Evolutionary conservation across 345 rosid genomes (phyloP).

Genomic region (Turritis glabra): DNA sequence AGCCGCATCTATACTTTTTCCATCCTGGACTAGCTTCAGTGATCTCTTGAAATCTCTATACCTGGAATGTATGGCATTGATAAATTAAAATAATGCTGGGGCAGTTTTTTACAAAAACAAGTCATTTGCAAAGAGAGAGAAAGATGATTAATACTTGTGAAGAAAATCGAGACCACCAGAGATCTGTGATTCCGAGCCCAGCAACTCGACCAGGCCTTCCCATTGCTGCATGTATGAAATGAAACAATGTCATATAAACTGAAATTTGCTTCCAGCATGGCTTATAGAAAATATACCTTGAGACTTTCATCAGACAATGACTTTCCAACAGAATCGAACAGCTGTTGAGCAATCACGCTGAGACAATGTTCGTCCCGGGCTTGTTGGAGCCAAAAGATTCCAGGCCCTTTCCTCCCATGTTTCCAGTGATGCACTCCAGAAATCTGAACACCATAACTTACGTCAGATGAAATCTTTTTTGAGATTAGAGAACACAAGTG

Average conservation of each 20-base stretch:
- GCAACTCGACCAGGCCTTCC: constrained; percentile 87
- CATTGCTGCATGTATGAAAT: constrained; percentile 66
- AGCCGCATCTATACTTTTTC: constrained; percentile 60
- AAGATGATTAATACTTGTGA: constrained; percentile 60
- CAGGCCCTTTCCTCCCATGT: constrained; percentile 90
- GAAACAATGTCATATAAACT: not conserved
- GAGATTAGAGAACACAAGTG: not conserved
- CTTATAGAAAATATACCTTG: constrained; percentile 47
- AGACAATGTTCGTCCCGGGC: constrained; percentile 73
- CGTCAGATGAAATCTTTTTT: not conserved
- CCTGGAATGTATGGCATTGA: constrained; percentile 45
- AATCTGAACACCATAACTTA: constrained; percentile 49
- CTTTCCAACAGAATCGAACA: constrained; percentile 93
- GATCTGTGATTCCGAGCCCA: constrained; percentile 76
- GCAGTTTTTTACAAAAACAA: not conserved
- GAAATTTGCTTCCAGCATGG: not conserved
- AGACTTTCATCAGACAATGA: constrained; percentile 88
- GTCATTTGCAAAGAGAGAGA: not conserved
- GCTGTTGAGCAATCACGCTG: constrained; percentile 77
- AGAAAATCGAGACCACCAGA: constrained; percentile 94
- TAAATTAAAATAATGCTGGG: not conserved
- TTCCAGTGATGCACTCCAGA: constrained; percentile 94
- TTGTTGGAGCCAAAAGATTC: constrained; percentile 93
- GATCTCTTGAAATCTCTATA: constrained; percentile 94
- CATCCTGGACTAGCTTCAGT: constrained; percentile 58